Evolutionary conservation across 306 rosid genomes (phyloP), one percentile per base, ranked within the genome.

Genomic region (Potentilla sterilis): DNA sequence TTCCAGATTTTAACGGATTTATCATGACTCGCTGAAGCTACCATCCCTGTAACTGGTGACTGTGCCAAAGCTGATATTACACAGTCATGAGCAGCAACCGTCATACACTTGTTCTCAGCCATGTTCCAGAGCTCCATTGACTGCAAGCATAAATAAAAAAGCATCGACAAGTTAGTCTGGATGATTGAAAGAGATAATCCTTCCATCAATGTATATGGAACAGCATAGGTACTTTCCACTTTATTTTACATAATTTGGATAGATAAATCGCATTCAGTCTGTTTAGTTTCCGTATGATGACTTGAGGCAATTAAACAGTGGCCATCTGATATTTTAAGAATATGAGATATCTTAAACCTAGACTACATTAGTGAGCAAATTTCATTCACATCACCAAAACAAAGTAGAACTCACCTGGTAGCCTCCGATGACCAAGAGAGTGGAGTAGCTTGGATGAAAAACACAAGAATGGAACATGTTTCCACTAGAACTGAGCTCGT

Each of bases 1-100:
- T 93, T 93, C 97, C 97, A 93, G 69, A 93, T 84, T 86, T 93
- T 93, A 34, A 93, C 98, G 9, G 93, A 91, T 76, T 84, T 91
- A 83, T 93, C 98, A 75, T 88, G 84, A 77, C 98, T 93, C 61
- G 96, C 89, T 4, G 98, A 93, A 72, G 98, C 98, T 72, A 93
- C 93, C 97, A 88, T 88, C 73, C 97, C 91, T 41, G 91, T 84
- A 43, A 83, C 81, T 0, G 96, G 91, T 63, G 98, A 93, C 66
- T 85, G 89, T 59, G 98, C 93, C 82, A 93, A 76, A n/a, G 98
- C 88, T 6, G 98, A 86, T 77, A 93, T 91, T 67, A 85, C 84
- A 62, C 91, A 77, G 73, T 93, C 97, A 24, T 93, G 98, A 40
- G 97, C 97, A 4, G 84, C 51, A 62, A 91, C 83, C 10, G 96